phyloP scores from a whole-genome alignment of 805 yeast species.

The Kodamaea sagamina region DNA sequence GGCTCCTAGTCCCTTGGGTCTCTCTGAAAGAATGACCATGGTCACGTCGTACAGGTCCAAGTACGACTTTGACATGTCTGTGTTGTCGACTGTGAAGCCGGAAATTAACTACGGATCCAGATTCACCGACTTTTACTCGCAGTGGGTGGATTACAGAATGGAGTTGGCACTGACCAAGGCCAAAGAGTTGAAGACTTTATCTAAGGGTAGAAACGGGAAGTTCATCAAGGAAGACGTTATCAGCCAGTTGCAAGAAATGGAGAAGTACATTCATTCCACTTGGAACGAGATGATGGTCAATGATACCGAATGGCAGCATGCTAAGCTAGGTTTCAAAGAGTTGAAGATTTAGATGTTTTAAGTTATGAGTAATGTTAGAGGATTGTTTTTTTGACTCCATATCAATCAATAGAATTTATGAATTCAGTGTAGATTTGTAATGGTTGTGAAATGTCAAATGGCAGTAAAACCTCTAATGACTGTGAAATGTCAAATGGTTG shows the following conservation, averaged over 20 bases:
- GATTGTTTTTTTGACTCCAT: not conserved
- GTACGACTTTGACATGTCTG: slow-evolving; percentile 33
- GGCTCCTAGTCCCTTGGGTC: slow-evolving; percentile 46
- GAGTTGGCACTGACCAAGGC: slow-evolving; percentile 29
- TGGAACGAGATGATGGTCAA: slow-evolving; percentile 36
- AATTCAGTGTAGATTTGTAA: no score
- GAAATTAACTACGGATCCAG: slow-evolving; percentile 39
- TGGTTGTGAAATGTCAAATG: no score
- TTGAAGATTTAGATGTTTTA: slow-evolving; percentile 6
- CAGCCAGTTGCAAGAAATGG: slow-evolving; percentile 25
- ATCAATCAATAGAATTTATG: not conserved
- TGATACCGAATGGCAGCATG: slow-evolving; percentile 19
- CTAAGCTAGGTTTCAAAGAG: slow-evolving; percentile 11
- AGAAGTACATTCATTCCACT: slow-evolving; percentile 25
- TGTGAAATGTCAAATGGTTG: no score
- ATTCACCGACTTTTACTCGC: slow-evolving; percentile 37
- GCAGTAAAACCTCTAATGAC: no score
- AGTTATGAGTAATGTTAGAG: no score
- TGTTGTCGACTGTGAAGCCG: slow-evolving; percentile 40
- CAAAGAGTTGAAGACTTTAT: slow-evolving; percentile 20
- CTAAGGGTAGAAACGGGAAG: slow-evolving; percentile 17
- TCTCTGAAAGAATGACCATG: slow-evolving; percentile 42
- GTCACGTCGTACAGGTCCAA: slow-evolving; percentile 44
- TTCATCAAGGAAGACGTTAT: slow-evolving; percentile 28
- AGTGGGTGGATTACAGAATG: slow-evolving; percentile 37